Base-by-base conservation (phyloP, 441 rosid species). In the Mallotus repandus region DNA sequence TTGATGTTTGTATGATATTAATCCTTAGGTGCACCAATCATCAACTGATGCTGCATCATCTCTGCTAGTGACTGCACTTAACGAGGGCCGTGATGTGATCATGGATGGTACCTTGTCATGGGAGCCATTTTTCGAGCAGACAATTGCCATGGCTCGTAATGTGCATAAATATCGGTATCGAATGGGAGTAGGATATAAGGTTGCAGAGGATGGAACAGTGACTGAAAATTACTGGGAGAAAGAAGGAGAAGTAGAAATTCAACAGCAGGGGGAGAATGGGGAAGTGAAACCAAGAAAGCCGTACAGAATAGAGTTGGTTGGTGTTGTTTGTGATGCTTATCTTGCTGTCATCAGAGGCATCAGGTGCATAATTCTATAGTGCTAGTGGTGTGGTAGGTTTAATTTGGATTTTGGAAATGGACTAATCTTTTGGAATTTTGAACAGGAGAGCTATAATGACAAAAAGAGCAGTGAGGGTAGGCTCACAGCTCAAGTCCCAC, bases 51-150 rank as follows among this genome's bases (percentile, higher is more conserved):
- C 98, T 18, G 99, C 99, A 43, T 91, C 96, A 0, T 94, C 99
- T 0, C 79, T 92, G 41, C 84, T 94, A 19, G 98, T 94, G 13
- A 94, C 94, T 2, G 99, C 98, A 2, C 81, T 94, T 21, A 94
- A 92, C 29, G 98, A 94, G 50, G 99, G 99, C 19, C 81, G 99
- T n/a, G 99, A 94, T 72, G 94, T 94, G 79, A 87, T 92, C 66
- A 85, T 94, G 99, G 99, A 94, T 22, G 94, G 98, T 1, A 94
- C 99, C 2, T 74, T 94, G n/a, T 87, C 98, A 21, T 94, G 99
- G 98, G 97, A 80, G 76, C 99, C 98, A 22, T 92, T 91, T 8
- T 92, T 94, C 0, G 89, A 85, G 68, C 98, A 92, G 70, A 92
- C 84, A 0, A 85, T 94, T 10, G 82, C 81, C 18, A 94, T 94